phyloP scores from a whole-genome alignment of 2,329 filamentous ascomycete genomes.

The Phaeosphaeriaceae sp. region DNA sequence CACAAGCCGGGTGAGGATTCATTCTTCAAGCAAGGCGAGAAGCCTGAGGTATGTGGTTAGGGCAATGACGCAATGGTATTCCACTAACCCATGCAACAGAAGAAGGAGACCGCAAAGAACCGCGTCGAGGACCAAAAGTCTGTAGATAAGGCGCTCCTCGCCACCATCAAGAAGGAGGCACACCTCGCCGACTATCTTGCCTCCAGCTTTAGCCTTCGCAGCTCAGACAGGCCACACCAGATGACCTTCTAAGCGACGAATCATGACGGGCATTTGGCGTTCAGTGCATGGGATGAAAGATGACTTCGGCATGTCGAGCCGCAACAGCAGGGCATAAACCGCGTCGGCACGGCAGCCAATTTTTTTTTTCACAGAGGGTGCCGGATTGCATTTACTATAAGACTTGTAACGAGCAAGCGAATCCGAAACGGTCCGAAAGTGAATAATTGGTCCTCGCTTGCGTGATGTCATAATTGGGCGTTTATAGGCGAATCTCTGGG shows the following conservation, averaged over 20 bases:
- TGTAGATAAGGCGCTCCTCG: slow-evolving; percentile 93
- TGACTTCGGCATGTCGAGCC: slow-evolving; percentile 49
- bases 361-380: slow-evolving; percentile 48
- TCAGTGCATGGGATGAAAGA: slow-evolving; percentile 51
- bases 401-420: slow-evolving; percentile 50
- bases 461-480: slow-evolving; percentile 44
- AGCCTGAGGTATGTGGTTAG: slow-evolving; percentile 78
- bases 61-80: neutral
- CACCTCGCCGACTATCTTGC: slow-evolving; percentile 92
- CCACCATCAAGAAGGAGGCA: slow-evolving; percentile 98
- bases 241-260: slow-evolving; percentile 85
- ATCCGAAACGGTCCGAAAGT: slow-evolving; percentile 51
- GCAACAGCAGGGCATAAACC: slow-evolving; percentile 47
- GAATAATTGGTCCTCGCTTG: slow-evolving; percentile 38
- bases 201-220: slow-evolving; percentile 97
- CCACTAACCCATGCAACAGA: slow-evolving; percentile 61
- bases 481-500: slow-evolving; percentile 31
- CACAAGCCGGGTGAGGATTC: slow-evolving; percentile 97
- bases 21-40: slow-evolving; percentile 99
- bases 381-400: slow-evolving; percentile 50
- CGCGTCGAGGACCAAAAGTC: slow-evolving; percentile 98
- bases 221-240: slow-evolving; percentile 99
- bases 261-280: slow-evolving; percentile 47
- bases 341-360: slow-evolving; percentile 43
- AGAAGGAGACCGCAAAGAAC: slow-evolving; percentile 93